phyloP scores from a whole-genome alignment of 1,139 yeast genomes.

The Geotrichum candidum region DNA sequence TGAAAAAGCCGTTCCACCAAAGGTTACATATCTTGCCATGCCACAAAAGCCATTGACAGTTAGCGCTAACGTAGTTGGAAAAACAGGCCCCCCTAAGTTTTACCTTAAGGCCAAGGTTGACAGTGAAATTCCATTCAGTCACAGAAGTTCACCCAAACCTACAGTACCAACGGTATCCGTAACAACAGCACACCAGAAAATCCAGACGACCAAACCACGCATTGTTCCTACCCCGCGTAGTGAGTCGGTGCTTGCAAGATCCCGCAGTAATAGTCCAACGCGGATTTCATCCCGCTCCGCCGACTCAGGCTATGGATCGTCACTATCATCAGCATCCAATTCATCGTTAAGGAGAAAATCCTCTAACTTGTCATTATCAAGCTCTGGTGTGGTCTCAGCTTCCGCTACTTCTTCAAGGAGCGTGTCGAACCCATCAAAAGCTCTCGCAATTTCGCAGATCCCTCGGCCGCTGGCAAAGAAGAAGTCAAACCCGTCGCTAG shows the following conservation, averaged over 20 bases:
- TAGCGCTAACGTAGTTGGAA: neutral
- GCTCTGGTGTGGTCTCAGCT: constrained; percentile 1
- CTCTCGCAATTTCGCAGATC: neutral
- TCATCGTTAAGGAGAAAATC: constrained; percentile 2
- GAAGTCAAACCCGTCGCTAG: constrained; percentile 1
- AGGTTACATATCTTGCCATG: neutral
- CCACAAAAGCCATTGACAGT: constrained; percentile 7
- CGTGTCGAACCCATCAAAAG: constrained; percentile 3
- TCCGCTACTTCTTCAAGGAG: constrained; percentile 6
- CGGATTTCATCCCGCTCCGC: constrained; percentile 5
- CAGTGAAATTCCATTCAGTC: constrained; percentile 14
- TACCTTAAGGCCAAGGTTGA: constrained; percentile 16
- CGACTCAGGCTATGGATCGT: constrained; percentile 1
- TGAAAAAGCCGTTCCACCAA: neutral
- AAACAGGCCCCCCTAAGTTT: constrained; percentile 10
- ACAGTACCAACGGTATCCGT: constrained; percentile 8
- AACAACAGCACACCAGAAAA: constrained; percentile 15
- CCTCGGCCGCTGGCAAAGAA: neutral
- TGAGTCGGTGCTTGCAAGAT: neutral
- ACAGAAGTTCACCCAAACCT: constrained; percentile 8
- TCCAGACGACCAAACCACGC: constrained; percentile 15
- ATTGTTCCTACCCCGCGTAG: constrained; percentile 2
- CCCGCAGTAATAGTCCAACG: constrained; percentile 9
- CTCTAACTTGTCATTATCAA: constrained; percentile 6
- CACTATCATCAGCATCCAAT: neutral